Conservation (phyloP, 257 asterid species). For the Solanum habrochaites region DNA sequence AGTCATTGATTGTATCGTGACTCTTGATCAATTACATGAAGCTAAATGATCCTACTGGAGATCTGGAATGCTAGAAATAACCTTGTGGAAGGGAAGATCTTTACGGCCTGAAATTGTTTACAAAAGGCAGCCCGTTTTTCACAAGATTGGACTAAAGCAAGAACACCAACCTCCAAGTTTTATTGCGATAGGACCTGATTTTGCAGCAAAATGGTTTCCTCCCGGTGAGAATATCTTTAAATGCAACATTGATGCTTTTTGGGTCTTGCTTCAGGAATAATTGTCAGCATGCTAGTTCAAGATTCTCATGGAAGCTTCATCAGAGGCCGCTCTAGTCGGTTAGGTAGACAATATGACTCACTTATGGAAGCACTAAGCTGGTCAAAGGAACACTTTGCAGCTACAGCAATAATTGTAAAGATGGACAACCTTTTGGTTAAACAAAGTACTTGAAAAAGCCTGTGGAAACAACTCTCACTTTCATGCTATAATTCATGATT, state of each 20-base stretch:
- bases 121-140: neutral
- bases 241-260: neutral
- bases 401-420: neutral
- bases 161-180: neutral
- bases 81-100: neutral
- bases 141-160: neutral
- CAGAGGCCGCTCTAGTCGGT: neutral
- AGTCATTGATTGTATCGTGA: neutral
- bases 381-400: neutral
- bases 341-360: neutral
- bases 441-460: neutral
- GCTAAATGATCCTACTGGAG: neutral
- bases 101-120: neutral
- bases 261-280: neutral
- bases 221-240: neutral
- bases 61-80: neutral
- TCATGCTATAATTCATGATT: neutral
- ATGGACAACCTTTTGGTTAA: neutral
- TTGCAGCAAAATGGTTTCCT: neutral
- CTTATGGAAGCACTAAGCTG: neutral
- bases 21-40: neutral
- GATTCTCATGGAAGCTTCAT: neutral
- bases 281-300: neutral
- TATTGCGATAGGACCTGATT: neutral
- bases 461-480: neutral